A percentile compares a stretch with the other conserved stretches of the same genome.
These are phyloP conservation scores for Aspergillus luchuensis DNA, from an alignment of 2,329 filamentous ascomycete species.

Conservation along the genomic window DNA sequence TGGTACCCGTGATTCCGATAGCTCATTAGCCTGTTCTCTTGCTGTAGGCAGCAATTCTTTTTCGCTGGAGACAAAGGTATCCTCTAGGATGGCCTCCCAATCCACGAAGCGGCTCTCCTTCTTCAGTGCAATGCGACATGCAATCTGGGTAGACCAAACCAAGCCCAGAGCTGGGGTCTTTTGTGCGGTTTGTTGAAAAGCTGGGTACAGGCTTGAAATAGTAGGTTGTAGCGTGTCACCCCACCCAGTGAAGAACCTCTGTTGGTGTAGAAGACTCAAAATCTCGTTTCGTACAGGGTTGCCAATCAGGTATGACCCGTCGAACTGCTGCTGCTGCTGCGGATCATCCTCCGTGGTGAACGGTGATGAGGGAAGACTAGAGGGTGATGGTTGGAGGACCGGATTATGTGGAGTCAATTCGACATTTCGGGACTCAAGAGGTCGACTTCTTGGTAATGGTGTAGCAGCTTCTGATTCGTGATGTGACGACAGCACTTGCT, in stretches of 20 bases:
- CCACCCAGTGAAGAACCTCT: conserved; percentile 95
- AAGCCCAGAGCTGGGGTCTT: conserved; percentile 88
- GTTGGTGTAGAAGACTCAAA: conserved; percentile 81
- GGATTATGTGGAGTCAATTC: conserved; percentile 21
- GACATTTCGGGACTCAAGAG: conserved; percentile 16
- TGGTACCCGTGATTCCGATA: background rate
- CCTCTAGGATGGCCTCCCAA: conserved; percentile 13
- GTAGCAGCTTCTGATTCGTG: conserved; percentile 24
- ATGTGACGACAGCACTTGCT: conserved; percentile 15
- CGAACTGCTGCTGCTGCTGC: conserved; percentile 21
- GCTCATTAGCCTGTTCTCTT: background rate
- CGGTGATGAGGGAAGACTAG: conserved; percentile 32
- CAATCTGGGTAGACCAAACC: conserved; percentile 88
- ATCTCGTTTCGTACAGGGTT: conserved; percentile 50
- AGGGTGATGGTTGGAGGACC: conserved; percentile 28
- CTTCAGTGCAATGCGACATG: conserved; percentile 77
- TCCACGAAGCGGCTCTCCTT: conserved; percentile 61
- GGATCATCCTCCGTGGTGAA: conserved; percentile 30
- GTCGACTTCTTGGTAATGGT: conserved; percentile 22
- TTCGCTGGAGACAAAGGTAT: background rate
- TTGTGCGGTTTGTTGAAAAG: conserved; percentile 37
- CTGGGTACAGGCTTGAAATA: conserved; percentile 15
- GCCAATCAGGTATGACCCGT: conserved; percentile 43
- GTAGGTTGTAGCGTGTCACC: conserved; percentile 62
- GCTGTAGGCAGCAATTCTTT: background rate